Conservation (phyloP, 2,329 filamentous ascomycete species). For the Didymella pinodella region DNA sequence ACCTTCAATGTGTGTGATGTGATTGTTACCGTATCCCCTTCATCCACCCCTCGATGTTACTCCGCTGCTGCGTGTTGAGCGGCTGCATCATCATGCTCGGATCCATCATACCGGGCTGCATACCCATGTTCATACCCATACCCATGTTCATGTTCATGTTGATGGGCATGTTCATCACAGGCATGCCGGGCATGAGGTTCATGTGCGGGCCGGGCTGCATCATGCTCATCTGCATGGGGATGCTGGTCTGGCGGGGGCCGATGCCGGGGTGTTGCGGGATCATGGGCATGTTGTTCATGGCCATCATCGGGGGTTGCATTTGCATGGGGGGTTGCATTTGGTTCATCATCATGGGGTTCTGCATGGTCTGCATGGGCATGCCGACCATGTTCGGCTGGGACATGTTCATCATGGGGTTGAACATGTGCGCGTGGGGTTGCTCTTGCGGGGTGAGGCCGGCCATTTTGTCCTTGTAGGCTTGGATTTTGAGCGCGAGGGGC, state of each 20-base stretch:
- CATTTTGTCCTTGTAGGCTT: slow-evolving; percentile 49
- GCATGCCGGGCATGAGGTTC: slow-evolving; percentile 22
- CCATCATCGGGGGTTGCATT: slow-evolving; percentile 17
- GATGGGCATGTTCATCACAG: slow-evolving; percentile 14
- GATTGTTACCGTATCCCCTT: background rate
- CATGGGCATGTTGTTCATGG: slow-evolving; percentile 28
- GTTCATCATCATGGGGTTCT: slow-evolving; percentile 17
- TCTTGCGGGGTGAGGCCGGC: slow-evolving; percentile 26
- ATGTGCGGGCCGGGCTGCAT: slow-evolving; percentile 20
- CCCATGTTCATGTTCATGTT: slow-evolving; percentile 12
- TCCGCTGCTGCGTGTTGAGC: slow-evolving; percentile 17
- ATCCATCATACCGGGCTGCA: background rate
- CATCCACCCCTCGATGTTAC: slow-evolving; percentile 23
- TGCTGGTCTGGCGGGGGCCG: slow-evolving; percentile 5
- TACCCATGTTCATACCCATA: slow-evolving; percentile 16
- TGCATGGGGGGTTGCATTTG: slow-evolving; percentile 2
- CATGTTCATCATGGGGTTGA: slow-evolving; percentile 30
- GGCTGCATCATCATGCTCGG: slow-evolving; percentile 6
- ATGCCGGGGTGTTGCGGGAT: slow-evolving; percentile 10
- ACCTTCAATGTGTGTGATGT: too few species aligned
- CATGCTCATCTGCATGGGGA: slow-evolving; percentile 26
- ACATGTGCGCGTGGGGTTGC: slow-evolving; percentile 22
- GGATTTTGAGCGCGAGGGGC: slow-evolving; percentile 45
- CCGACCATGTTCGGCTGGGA: background rate
- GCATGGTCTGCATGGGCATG: slow-evolving; percentile 6